phyloP scores from a whole-genome alignment of 108 stramenopile species.

The Nitzschia putrida region DNA sequence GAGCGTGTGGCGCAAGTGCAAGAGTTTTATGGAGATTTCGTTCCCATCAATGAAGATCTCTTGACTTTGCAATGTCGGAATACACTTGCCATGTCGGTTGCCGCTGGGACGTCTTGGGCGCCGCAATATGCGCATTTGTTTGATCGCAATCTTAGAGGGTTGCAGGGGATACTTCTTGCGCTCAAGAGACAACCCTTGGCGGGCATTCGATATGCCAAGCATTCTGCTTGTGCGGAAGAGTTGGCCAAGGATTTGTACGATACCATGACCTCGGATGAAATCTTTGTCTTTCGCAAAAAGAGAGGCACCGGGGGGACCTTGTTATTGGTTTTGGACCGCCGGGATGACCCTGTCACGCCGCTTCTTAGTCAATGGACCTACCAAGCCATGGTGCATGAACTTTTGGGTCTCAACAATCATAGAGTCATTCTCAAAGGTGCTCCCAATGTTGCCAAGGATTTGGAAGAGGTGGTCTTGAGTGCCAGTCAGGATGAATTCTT shows the following conservation, averaged over 20 bases:
- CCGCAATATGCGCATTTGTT: slow-evolving; percentile 70
- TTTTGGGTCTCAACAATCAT: slow-evolving; percentile 96
- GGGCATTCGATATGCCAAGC: slow-evolving; percentile 86
- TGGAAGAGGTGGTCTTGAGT: slow-evolving; percentile 95
- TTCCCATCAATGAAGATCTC: slow-evolving; percentile 94
- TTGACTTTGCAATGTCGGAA: slow-evolving; percentile 87
- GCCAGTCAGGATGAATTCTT: slow-evolving; percentile 95
- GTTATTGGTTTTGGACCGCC: slow-evolving; percentile 92
- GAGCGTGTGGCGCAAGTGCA: slow-evolving; percentile 93
- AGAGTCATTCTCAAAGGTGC: slow-evolving; percentile 92
- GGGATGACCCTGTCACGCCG: slow-evolving; percentile 99
- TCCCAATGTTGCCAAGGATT: slow-evolving; percentile 90
- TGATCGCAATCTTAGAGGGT: slow-evolving; percentile 82
- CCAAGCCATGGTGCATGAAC: slow-evolving; percentile 99
- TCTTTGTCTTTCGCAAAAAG: slow-evolving; percentile 88
- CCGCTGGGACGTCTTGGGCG: slow-evolving; percentile 66
- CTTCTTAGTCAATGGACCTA: slow-evolving; percentile 99
- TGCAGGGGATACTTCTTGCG: slow-evolving; percentile 88
- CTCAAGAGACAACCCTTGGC: slow-evolving; percentile 84
- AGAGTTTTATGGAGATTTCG: slow-evolving; percentile 97
- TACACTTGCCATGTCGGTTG: slow-evolving; percentile 73
- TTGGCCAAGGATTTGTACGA: slow-evolving; percentile 82
- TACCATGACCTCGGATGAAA: slow-evolving; percentile 80
- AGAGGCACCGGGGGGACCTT: slow-evolving; percentile 49
- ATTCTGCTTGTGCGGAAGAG: slow-evolving; percentile 75